phyloP scores from a whole-genome alignment of 805 yeast species.

The Sungouiella blattae region DNA sequence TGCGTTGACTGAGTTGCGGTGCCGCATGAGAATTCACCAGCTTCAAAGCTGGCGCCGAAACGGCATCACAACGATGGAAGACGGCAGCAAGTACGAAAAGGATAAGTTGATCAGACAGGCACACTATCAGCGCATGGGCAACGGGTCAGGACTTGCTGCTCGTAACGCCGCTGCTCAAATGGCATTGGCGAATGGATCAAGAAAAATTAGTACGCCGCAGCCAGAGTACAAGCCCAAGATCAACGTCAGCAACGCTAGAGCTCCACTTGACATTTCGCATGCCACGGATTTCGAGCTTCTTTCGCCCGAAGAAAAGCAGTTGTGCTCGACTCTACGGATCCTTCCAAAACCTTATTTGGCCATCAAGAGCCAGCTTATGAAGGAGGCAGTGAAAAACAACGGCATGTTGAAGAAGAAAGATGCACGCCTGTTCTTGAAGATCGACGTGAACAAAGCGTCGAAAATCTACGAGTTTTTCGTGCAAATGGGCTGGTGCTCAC shows the following conservation, averaged over 20 bases:
- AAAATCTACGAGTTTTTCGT: slow-evolving; percentile 90
- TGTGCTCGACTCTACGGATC: slow-evolving; percentile 80
- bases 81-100: slow-evolving; percentile 81
- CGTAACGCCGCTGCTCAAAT: slow-evolving; percentile 9
- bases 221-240: slow-evolving; percentile 43
- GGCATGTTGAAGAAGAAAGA: slow-evolving; percentile 79
- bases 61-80: slow-evolving; percentile 82
- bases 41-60: slow-evolving; percentile 90
- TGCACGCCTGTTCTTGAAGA: slow-evolving; percentile 78
- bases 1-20: slow-evolving; percentile 70
- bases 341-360: slow-evolving; percentile 93
- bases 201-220: slow-evolving; percentile 29
- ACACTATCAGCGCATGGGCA: slow-evolving; percentile 55
- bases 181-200: slow-evolving; percentile 13
- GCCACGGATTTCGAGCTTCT: slow-evolving; percentile 80
- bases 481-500: slow-evolving; percentile 81
- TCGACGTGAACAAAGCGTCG: slow-evolving; percentile 83
- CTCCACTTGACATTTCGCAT: slow-evolving; percentile 65
- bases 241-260: slow-evolving; percentile 36
- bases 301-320: slow-evolving; percentile 80
- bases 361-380: slow-evolving; percentile 82
- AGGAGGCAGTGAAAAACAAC: slow-evolving; percentile 81
- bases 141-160: slow-evolving; percentile 26
- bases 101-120: slow-evolving; percentile 72
- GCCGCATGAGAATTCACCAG: slow-evolving; percentile 79